Evolutionary conservation across 2,329 filamentous ascomycete genomes (phyloP).

Genomic region (Sclerotiophoma versabilis): DNA sequence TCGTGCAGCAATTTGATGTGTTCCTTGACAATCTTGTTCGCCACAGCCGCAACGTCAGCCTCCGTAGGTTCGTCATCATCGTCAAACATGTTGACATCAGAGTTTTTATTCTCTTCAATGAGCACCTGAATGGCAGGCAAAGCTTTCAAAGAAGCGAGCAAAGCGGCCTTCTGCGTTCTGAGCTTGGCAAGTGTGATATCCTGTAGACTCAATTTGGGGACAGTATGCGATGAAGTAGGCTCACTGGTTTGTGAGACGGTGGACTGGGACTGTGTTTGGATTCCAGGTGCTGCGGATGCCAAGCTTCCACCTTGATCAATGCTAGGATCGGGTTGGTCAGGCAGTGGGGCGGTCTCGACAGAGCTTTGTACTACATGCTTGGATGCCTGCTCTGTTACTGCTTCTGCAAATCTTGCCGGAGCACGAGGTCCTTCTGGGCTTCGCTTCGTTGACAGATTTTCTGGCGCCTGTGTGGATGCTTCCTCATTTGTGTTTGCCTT

Average conservation of each 20-base stretch:
- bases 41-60: constrained; percentile 49
- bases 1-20: constrained; percentile 71
- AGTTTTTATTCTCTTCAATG: constrained; percentile 38
- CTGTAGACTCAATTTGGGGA: constrained; percentile 44
- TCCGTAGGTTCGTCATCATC: constrained; percentile 37
- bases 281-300: not conserved
- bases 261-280: not conserved
- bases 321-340: not conserved
- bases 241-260: not conserved
- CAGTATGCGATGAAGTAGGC: not conserved
- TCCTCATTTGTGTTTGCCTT: not conserved
- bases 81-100: constrained; percentile 20
- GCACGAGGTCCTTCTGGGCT: too few relatives aligned
- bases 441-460: not conserved
- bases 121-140: constrained; percentile 45
- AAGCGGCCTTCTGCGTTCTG: constrained; percentile 50
- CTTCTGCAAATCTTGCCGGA: too few relatives aligned
- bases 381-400: not conserved
- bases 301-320: too few relatives aligned
- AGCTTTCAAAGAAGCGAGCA: constrained; percentile 42
- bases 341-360: too few relatives aligned
- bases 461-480: not conserved
- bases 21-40: constrained; percentile 62
- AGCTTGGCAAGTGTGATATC: constrained; percentile 58
- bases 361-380: not conserved